Evolutionary conservation across 352 stramenopile species (phyloP).

Genomic region (Phytophthora quininea): DNA sequence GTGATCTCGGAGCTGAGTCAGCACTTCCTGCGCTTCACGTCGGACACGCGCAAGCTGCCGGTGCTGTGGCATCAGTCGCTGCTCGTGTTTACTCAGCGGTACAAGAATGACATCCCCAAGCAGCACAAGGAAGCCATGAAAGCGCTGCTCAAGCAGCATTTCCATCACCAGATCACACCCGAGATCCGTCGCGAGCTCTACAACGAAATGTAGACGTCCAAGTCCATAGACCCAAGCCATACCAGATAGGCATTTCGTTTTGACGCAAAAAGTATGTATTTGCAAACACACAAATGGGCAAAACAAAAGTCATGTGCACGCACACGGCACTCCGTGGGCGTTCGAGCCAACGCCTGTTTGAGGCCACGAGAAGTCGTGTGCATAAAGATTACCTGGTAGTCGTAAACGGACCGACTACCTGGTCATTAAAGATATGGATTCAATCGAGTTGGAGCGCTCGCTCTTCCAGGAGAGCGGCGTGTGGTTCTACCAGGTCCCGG

Average conservation of each 20-base stretch:
- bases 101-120: constrained; percentile 97
- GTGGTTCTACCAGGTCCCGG: constrained; percentile 87
- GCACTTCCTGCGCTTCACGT: constrained; percentile 96
- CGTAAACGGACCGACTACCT: too few species aligned
- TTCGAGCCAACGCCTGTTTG: too few species aligned
- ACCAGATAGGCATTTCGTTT: constrained; percentile 1
- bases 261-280: neutral
- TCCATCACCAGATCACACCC: constrained; percentile 98
- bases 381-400: too few species aligned
- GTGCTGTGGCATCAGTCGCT: constrained; percentile 99
- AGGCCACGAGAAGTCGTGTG: too few species aligned
- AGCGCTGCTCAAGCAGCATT: constrained; percentile 89
- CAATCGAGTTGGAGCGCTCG: constrained; percentile 68
- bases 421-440: constrained; percentile 7
- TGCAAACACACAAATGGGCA: neutral
- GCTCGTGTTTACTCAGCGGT: constrained; percentile 97
- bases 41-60: constrained; percentile 88
- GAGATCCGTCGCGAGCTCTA: constrained; percentile 98
- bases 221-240: too few species aligned
- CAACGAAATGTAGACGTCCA: constrained; percentile 54
- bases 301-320: too few species aligned
- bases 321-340: too few species aligned
- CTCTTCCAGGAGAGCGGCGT: constrained; percentile 80
- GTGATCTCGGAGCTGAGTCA: constrained; percentile 97
- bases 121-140: constrained; percentile 95